phyloP scores from a whole-genome alignment of 31 red algal genomes.

The Odonthalia washingtoniensis region DNA sequence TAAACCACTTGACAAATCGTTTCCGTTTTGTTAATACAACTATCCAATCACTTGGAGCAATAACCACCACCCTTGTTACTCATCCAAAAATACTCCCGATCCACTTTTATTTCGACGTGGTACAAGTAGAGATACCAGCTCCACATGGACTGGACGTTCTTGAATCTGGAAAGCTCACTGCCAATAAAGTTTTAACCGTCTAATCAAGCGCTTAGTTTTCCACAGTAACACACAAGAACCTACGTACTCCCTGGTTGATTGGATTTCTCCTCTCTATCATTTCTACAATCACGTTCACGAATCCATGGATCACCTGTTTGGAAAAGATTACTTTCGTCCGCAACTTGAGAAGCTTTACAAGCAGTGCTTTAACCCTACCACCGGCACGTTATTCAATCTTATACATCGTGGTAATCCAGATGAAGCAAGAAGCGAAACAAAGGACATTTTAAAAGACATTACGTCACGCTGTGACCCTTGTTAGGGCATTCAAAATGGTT shows the following conservation, averaged over 20 bases:
- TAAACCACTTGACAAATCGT: no score
- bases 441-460: background rate
- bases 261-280: background rate
- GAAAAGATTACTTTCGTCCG: background rate
- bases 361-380: background rate
- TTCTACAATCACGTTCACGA: background rate
- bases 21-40: background rate
- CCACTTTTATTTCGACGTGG: background rate
- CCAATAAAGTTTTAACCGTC: background rate
- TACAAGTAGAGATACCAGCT: no score
- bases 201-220: no score
- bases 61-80: background rate
- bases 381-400: no score
- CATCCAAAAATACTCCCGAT: background rate
- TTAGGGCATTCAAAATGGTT: slow-evolving; percentile 22
- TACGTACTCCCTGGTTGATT: background rate
- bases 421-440: background rate
- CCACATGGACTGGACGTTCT: background rate
- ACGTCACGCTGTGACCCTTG: background rate
- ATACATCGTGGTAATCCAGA: background rate
- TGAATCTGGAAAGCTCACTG: background rate
- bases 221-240: background rate
- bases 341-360: background rate
- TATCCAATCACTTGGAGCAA: background rate
- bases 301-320: background rate